phyloP scores from a whole-genome alignment of 805 yeast species.

The Lachancea fermentati region DNA sequence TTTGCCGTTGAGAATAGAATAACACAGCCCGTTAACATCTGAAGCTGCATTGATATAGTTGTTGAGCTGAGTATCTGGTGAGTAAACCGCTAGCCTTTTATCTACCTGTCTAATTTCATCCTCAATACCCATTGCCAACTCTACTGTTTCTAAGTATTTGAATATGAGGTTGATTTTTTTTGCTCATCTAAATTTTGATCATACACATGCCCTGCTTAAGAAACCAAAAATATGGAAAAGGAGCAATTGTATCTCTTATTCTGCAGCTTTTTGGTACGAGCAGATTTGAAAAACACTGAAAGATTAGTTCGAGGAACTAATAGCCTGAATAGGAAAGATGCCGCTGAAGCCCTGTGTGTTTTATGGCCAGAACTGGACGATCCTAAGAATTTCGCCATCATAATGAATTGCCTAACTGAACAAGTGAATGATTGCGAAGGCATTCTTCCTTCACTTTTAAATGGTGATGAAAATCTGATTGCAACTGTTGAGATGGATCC shows the following conservation, averaged over 20 bases:
- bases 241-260: constrained; percentile 23
- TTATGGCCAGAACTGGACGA: constrained; percentile 31
- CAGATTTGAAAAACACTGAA: constrained; percentile 14
- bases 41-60: constrained; percentile 21
- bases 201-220: neutral
- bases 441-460: constrained; percentile 25
- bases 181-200: neutral
- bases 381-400: constrained; percentile 17
- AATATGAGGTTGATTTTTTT: neutral
- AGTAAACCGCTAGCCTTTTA: constrained; percentile 5
- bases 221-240: constrained; percentile 9
- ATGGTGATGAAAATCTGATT: constrained; percentile 16
- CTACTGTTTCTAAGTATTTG: neutral
- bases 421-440: constrained; percentile 21
- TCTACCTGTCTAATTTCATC: constrained; percentile 1
- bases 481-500: constrained; percentile 23
- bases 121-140: neutral
- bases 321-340: constrained; percentile 10
- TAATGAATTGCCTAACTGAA: constrained; percentile 8
- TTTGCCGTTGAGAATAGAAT: constrained; percentile 18
- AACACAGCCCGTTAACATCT: constrained; percentile 17
- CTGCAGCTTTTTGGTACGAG: constrained; percentile 22
- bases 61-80: constrained; percentile 19
- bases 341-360: constrained; percentile 21
- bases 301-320: constrained; percentile 9